Evolutionary conservation across 2,329 filamentous ascomycete species (phyloP), one percentile per base, ranked within the genome.

Genomic region (Aspergillus melleus): DNA sequence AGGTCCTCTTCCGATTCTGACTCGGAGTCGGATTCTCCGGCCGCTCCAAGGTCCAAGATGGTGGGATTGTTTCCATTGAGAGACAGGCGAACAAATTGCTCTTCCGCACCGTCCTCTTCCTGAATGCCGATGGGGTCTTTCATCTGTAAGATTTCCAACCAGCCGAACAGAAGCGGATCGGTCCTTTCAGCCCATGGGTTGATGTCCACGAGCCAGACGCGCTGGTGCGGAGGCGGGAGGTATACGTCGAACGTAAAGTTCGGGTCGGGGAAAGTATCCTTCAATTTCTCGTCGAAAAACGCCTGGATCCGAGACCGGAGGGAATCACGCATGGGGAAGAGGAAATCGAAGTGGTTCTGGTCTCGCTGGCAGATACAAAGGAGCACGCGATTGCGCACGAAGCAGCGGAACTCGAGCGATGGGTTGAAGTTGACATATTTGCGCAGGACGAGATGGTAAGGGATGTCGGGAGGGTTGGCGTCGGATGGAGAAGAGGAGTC

Each of bases 201-300:
- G 70, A 99, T 90, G 72, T 99, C 95, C 52, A 99, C 89, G 11
- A 99, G 81, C 79, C 92, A 90, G 2, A 96, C 90, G 52, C 86
- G 84, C 52, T 91, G 86, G 57, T 96, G 84, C 1, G 89, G 76
- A 70, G 84, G 80, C 69, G 94, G 93, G 1, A 99, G 84, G 71
- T 99, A 98, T 49, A 97, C 89, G 72, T 99, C 95, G 70, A 99
- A 96, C 0, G 87, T 86, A 68, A 96, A 98, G 74, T 86, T 89
- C 3, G 86, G 83, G 63, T 98, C 94, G 0, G 90, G 90, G 69
- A 98, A 98, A 0, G 87, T 90, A 65, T 89, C 83, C 60, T 89
- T 84, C 61, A 97, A 75, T 61, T 86, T 87, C 30, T 87, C 80
- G 30, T 89, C 84, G 72, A 97, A 97, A 71, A 97, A 95, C 19